Evolutionary conservation across 2,329 filamentous ascomycete species (phyloP).

Genomic region (Cercospora zeae-maydis): DNA sequence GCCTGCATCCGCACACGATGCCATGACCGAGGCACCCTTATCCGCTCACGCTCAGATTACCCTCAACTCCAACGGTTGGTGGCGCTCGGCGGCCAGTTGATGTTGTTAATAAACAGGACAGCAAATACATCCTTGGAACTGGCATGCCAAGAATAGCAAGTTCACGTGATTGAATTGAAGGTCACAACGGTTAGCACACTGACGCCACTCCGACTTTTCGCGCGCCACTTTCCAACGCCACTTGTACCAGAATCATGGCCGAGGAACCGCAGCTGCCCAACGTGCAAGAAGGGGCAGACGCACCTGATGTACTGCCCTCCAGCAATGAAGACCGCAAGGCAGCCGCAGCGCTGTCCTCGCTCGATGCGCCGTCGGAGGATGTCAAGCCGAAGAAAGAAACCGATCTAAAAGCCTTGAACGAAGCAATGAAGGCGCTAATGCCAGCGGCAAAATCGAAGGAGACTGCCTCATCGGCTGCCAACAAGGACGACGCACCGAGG

Average conservation of each 20-base stretch:
- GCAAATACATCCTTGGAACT: neutral
- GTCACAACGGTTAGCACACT: neutral
- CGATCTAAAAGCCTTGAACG: conserved; percentile 66
- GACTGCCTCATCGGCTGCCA: conserved; percentile 35
- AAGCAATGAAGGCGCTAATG: conserved; percentile 62
- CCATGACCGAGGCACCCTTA: neutral
- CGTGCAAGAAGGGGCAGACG: conserved; percentile 58
- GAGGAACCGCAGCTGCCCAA: conserved; percentile 55
- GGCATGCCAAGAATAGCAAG: neutral
- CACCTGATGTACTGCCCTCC: conserved; percentile 51
- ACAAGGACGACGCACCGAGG: conserved; percentile 36
- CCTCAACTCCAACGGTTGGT: neutral
- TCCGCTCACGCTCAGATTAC: neutral
- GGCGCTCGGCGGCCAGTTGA: no score
- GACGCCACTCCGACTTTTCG: neutral
- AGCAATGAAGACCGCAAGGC: conserved; percentile 77
- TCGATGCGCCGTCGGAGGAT: conserved; percentile 57
- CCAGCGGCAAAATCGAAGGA: conserved; percentile 46
- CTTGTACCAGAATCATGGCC: conserved; percentile 49
- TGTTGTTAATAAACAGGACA: neutral
- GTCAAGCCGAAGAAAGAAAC: conserved; percentile 54
- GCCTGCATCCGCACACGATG: neutral
- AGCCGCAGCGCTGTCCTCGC: conserved; percentile 66
- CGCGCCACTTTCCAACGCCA: neutral
- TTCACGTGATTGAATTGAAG: no score